These are phyloP conservation scores for Takakia lepidozioides DNA, from an alignment of 225 moss, liverwort and hornwort species.

Conservation along the genomic window DNA sequence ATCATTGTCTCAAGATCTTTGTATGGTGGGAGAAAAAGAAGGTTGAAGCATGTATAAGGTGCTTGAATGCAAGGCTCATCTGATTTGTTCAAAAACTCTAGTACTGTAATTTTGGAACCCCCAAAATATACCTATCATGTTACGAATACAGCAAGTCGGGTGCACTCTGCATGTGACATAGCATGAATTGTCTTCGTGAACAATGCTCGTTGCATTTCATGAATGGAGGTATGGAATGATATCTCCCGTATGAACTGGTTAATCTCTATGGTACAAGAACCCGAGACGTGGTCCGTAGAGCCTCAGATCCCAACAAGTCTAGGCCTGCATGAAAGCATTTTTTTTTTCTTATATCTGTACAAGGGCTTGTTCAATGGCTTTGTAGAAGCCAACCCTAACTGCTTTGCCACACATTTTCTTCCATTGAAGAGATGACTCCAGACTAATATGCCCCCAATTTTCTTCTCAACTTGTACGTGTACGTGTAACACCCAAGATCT, in stretches of 20 bases:
- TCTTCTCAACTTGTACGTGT: conserved; percentile 1
- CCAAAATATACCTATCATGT: too few species aligned
- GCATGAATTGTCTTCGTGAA: too few species aligned
- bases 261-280: neutral
- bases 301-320: neutral
- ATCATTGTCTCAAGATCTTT: too few species aligned
- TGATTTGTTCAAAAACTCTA: too few species aligned
- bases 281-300: neutral
- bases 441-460: conserved; percentile 2
- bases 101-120: too few species aligned
- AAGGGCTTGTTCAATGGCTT: neutral
- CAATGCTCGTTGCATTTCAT: too few species aligned
- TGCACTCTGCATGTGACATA: too few species aligned
- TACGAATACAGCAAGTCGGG: too few species aligned
- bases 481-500: too few species aligned
- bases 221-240: neutral
- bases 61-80: too few species aligned
- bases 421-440: conserved; percentile 7
- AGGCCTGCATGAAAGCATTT: neutral
- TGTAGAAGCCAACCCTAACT: neutral
- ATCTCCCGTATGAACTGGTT: neutral
- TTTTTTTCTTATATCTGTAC: neutral
- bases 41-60: too few species aligned
- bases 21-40: too few species aligned
- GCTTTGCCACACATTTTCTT: neutral